Base-by-base conservation (phyloP, 768 basidiomycete genomes). In the Rhodotorula babjevae region DNA sequence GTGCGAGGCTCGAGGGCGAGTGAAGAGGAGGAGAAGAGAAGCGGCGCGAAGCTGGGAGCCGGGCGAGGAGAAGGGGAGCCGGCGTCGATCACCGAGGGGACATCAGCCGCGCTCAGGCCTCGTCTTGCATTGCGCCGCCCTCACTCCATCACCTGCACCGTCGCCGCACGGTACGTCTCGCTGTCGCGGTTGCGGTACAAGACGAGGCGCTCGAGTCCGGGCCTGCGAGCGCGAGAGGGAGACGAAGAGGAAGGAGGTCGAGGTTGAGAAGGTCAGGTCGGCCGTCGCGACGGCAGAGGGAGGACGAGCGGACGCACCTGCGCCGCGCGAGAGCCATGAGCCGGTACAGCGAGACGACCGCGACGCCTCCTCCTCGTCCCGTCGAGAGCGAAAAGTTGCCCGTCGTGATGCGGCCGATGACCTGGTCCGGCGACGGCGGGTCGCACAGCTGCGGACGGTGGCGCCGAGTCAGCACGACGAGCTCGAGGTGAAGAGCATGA, bases 341-440 rank as follows among this genome's bases (percentile, higher is more conserved):
- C 72, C n/a, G 47, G 55, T 16, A 55, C 61, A 93, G 78, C 7
- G 90, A 83, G 27, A 97, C 81, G 0, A 88, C 87, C 27, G 88
- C 95, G 21, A 96, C 84, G 5, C 87, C 93, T 76, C 87, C 87
- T 0, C 91, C 93, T 69, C 85, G 82, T 0, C 94, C 94, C 42
- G 87, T 85, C 0, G 87, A 84, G 15, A 97, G 84, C 3, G 93
- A 94, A 79, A 86, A 89, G 71, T 87, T 88, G 0, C 93, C 94
- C 5, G 90, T 88, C 0, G 92, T 92, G 29, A 93, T 84, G 77
- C 90, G 91, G 1, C 95, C 94, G 64, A 95, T 86, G 36, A 74
- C 29, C 25, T 52, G 27, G 0, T 66, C 65, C 6, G 29, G 23
- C 31, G 29, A 33, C 2, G 74, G 76, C 3, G 7, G 55, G 5